Percentiles rank a stretch among this genome's conserved stretches.
phyloP scores from a whole-genome alignment of 108 stramenopile genomes.

The Nitzschia sp. region DNA sequence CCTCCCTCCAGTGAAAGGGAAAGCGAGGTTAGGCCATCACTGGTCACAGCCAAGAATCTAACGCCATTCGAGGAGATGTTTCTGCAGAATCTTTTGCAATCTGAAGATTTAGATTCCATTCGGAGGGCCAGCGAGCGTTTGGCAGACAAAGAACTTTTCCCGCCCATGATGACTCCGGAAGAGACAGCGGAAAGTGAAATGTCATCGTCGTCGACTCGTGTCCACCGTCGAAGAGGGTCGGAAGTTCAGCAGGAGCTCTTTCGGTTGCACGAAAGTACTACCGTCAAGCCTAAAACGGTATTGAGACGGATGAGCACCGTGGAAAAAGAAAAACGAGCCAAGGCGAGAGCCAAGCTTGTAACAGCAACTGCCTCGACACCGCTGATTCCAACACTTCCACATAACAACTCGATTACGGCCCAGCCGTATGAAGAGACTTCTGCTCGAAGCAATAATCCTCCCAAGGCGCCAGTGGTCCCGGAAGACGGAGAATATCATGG shows the following conservation, averaged over 20 bases:
- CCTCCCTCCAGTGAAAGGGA: background rate
- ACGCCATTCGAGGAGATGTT: slow-evolving; percentile 32
- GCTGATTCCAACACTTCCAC: background rate
- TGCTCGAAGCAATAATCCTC: background rate
- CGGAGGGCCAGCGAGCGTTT: slow-evolving; percentile 28
- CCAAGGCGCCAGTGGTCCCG: background rate
- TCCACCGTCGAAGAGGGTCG: slow-evolving; percentile 17
- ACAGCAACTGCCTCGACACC: background rate
- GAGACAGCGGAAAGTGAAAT: background rate
- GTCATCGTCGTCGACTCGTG: background rate
- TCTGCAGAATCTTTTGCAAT: slow-evolving; percentile 29
- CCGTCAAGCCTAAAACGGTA: slow-evolving; percentile 29
- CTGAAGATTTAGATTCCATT: slow-evolving; percentile 39
- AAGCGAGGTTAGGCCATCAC: background rate
- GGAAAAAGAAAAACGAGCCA: background rate
- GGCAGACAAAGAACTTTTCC: slow-evolving; percentile 36
- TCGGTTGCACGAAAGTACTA: slow-evolving; percentile 35
- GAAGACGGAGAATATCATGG: slow-evolving; percentile 27
- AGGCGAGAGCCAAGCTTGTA: background rate
- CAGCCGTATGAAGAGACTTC: background rate
- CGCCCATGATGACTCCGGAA: slow-evolving; percentile 4
- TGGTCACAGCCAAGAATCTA: slow-evolving; percentile 16
- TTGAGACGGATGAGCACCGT: slow-evolving; percentile 23
- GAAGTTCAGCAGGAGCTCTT: slow-evolving; percentile 43
- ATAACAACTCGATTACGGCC: background rate